Conservation (phyloP, 495 filamentous ascomycete genomes). For the Annulohypoxylon bovei region DNA sequence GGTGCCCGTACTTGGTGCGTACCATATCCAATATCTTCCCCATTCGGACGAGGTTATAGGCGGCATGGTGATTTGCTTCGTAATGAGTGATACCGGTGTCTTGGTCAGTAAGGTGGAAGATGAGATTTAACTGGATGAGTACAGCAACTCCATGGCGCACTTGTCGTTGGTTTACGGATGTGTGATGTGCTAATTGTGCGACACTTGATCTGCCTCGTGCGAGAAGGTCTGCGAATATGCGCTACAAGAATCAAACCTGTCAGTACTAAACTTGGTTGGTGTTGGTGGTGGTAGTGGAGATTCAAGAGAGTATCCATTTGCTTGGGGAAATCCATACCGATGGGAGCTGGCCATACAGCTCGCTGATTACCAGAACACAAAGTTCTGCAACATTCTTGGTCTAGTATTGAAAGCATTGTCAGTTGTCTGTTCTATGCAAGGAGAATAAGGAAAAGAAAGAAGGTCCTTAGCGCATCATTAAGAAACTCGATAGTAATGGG, state of each 20-base stretch:
- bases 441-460: background rate
- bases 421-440: constrained; percentile 18
- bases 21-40: constrained; percentile 84
- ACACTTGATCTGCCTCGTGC: constrained; percentile 79
- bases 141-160: constrained; percentile 81
- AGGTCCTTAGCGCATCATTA: background rate
- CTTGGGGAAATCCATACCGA: constrained; percentile 69
- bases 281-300: background rate
- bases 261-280: background rate
- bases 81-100: constrained; percentile 76
- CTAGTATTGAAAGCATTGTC: constrained; percentile 40
- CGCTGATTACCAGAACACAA: constrained; percentile 85
- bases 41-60: constrained; percentile 80
- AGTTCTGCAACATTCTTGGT: constrained; percentile 78
- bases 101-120: constrained; percentile 75
- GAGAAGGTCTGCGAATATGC: constrained; percentile 82
- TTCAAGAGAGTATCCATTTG: background rate
- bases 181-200: constrained; percentile 70
- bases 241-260: constrained; percentile 53
- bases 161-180: constrained; percentile 71
- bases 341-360: constrained; percentile 87
- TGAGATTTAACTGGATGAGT: constrained; percentile 87
- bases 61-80: constrained; percentile 76
- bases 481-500: background rate
- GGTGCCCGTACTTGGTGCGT: constrained; percentile 72